phyloP scores from a whole-genome alignment of 768 basidiomycete genomes.

The Tephrocybe sp. region DNA sequence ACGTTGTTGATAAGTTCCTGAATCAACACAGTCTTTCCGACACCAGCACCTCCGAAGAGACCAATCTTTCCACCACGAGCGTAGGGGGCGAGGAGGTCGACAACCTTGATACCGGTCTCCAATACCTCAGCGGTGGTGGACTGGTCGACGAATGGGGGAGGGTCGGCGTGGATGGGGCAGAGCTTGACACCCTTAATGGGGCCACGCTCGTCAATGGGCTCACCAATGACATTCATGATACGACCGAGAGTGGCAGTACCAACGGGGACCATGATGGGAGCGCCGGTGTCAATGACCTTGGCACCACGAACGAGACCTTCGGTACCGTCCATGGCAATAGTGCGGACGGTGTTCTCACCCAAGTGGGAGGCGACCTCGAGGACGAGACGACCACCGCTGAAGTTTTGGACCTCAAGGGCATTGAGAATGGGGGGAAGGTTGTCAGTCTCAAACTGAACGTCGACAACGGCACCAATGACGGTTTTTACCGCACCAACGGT shows the following conservation, averaged over 20 bases:
- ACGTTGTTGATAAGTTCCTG: slow-evolving; percentile 99
- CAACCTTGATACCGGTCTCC: slow-evolving; percentile 99
- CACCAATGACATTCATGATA: slow-evolving; percentile 99
- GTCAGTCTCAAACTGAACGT: slow-evolving; percentile 96
- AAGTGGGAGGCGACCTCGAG: slow-evolving; percentile 98
- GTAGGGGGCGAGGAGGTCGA: slow-evolving; percentile 98
- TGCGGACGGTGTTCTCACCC: slow-evolving; percentile 98
- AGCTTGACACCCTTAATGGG: slow-evolving; percentile 95
- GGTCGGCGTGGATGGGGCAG: slow-evolving; percentile 94
- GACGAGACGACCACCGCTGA: slow-evolving; percentile 94
- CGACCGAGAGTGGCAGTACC: slow-evolving; percentile 93
- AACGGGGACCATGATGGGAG: slow-evolving; percentile 96
- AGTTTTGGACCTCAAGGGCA: slow-evolving; percentile 95
- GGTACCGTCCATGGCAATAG: slow-evolving; percentile 99
- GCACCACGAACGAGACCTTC: slow-evolving; percentile 99
- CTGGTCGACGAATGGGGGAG: slow-evolving; percentile 96
- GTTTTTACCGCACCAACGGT: slow-evolving; percentile 86
- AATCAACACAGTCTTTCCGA: slow-evolving; percentile 99
- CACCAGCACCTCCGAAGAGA: slow-evolving; percentile 99
- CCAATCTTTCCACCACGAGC: slow-evolving; percentile 99
- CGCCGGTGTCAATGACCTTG: slow-evolving; percentile 94
- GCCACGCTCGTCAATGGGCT: slow-evolving; percentile 99
- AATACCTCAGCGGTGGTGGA: slow-evolving; percentile 98
- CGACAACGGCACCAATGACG: slow-evolving; percentile 99
- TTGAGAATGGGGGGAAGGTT: slow-evolving; percentile 97